These are phyloP conservation scores for Cyclotella cryptica DNA, from an alignment of 108 stramenopile genomes.

Conservation along the genomic window DNA sequence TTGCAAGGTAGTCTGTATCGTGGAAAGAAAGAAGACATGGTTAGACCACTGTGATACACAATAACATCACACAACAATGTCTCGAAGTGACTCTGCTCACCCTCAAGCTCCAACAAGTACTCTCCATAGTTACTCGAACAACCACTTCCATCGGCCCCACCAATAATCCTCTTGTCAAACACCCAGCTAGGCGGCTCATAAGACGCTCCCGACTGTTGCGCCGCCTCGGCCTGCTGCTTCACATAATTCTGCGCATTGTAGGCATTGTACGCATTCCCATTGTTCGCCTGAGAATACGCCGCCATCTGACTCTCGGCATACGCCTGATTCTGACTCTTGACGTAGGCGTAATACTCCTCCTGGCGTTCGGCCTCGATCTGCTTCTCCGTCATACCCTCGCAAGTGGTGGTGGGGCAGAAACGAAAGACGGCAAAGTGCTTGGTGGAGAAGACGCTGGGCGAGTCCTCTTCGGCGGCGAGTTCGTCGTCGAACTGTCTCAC, in stretches of 20 bases:
- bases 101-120: slow-evolving; percentile 76
- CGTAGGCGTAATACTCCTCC: background rate
- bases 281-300: background rate
- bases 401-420: slow-evolving; percentile 73
- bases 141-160: slow-evolving; percentile 54
- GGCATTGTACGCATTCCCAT: background rate
- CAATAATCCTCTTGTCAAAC: slow-evolving; percentile 24
- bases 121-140: slow-evolving; percentile 78
- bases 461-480: slow-evolving; percentile 52
- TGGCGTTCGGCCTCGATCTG: slow-evolving; percentile 17
- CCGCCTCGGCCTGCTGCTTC: slow-evolving; percentile 16
- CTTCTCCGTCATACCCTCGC: slow-evolving; percentile 40
- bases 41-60: background rate
- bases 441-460: slow-evolving; percentile 59
- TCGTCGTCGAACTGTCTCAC: slow-evolving; percentile 53
- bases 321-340: slow-evolving; percentile 10
- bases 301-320: background rate
- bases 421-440: slow-evolving; percentile 85
- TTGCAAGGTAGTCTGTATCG: slow-evolving; percentile 59
- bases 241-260: slow-evolving; percentile 13
- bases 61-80: background rate
- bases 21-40: too few species aligned
- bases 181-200: slow-evolving; percentile 20
- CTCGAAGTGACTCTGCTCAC: background rate
- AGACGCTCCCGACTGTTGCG: background rate